A percentile compares a stretch with the other conserved stretches of the same genome.
phyloP scores from a whole-genome alignment of 352 stramenopile species.

The Globisporangium viniferum region DNA sequence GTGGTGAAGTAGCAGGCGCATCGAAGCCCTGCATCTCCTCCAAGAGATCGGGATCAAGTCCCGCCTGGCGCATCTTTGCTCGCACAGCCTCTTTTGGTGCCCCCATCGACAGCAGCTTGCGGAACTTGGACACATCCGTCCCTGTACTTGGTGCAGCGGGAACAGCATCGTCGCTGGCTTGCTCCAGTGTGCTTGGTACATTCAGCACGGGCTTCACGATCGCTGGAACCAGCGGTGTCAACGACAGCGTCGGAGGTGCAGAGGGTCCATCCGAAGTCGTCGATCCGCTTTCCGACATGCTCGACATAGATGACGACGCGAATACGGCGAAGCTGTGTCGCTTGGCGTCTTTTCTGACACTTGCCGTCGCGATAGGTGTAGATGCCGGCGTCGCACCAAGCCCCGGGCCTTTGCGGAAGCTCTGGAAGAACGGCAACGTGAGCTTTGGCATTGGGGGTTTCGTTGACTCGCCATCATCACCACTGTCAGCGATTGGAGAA shows the following conservation, averaged over 20 bases:
- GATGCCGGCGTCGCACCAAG: conserved; percentile 56
- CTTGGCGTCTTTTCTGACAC: conserved; percentile 66
- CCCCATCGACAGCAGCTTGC: conserved; percentile 90
- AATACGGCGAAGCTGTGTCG: conserved; percentile 56
- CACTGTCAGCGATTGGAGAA: conserved; percentile 4
- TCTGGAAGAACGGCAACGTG: conserved; percentile 68
- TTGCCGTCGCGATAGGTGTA: conserved; percentile 66
- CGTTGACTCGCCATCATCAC: background rate
- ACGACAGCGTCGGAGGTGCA: conserved; percentile 22
- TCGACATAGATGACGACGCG: conserved; percentile 21
- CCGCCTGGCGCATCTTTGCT: conserved; percentile 66
- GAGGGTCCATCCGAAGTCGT: background rate
- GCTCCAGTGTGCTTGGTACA: conserved; percentile 18
- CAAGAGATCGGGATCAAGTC: conserved; percentile 52
- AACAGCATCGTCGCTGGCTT: background rate
- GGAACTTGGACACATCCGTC: conserved; percentile 74
- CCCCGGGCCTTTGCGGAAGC: conserved; percentile 51
- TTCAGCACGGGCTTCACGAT: conserved; percentile 9
- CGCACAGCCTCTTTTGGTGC: conserved; percentile 68
- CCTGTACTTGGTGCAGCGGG: conserved; percentile 7
- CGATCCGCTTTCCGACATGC: background rate
- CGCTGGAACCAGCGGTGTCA: conserved; percentile 15
- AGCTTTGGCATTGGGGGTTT: conserved; percentile 31
- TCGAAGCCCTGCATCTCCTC: conserved; percentile 40
- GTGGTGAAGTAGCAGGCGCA: conserved; percentile 40